phyloP scores from a whole-genome alignment of 371 early-diverging fungal genomes.

The Circinella minor region DNA sequence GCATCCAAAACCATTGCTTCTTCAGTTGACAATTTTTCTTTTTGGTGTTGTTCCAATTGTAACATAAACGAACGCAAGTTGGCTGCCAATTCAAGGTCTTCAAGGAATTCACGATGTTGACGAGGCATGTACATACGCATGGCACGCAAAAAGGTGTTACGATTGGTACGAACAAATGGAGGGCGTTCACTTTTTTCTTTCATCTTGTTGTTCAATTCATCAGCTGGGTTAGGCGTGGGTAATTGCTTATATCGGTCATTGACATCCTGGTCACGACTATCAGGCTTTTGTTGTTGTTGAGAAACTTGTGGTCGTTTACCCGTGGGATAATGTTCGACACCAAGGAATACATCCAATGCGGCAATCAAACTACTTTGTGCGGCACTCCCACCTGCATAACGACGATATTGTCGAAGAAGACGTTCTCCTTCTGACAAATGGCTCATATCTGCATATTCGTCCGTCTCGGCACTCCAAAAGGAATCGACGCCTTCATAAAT shows the following conservation, averaged over 20 bases:
- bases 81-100: slow-evolving; percentile 71
- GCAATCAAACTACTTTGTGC: slow-evolving; percentile 95
- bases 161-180: slow-evolving; percentile 53
- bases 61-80: slow-evolving; percentile 64
- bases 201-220: slow-evolving; percentile 26
- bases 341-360: slow-evolving; percentile 89
- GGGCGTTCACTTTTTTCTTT: slow-evolving; percentile 39
- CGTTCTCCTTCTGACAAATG: slow-evolving; percentile 63
- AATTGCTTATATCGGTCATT: slow-evolving; percentile 43
- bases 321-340: slow-evolving; percentile 88
- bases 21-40: slow-evolving; percentile 17
- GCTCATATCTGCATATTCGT: slow-evolving; percentile 59
- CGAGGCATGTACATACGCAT: slow-evolving; percentile 96
- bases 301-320: slow-evolving; percentile 47
- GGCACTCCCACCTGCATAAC: slow-evolving; percentile 94
- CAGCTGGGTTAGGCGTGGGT: slow-evolving; percentile 41
- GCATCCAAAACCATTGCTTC: slow-evolving; percentile 45
- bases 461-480: slow-evolving; percentile 48
- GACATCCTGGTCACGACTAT: slow-evolving; percentile 14
- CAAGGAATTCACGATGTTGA: slow-evolving; percentile 84
- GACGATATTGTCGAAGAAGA: slow-evolving; percentile 61
- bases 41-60: slow-evolving; percentile 35
- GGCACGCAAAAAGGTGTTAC: slow-evolving; percentile 72
- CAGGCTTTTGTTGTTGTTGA: slow-evolving; percentile 10
- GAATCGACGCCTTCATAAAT: slow-evolving; percentile 90